phyloP scores from a whole-genome alignment of 164 flowering plant species.

The Annona cherimola region DNA sequence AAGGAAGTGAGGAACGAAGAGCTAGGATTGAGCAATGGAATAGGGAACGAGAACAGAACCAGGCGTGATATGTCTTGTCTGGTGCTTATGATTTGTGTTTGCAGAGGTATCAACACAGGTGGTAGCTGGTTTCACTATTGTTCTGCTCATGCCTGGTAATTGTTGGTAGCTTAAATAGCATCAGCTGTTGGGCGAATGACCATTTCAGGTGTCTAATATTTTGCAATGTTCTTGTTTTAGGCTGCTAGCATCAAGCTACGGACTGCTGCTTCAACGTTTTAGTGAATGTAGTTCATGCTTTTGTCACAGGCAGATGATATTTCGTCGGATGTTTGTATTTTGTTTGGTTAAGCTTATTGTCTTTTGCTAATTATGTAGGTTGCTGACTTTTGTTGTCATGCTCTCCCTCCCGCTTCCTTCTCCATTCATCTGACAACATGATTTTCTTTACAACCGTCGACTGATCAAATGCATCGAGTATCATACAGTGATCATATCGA shows the following conservation, averaged over 20 bases:
- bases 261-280: neutral
- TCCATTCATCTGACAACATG: no score
- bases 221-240: neutral
- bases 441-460: no score
- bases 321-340: neutral
- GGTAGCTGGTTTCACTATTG: constrained; percentile 4
- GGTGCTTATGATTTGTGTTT: neutral
- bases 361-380: neutral
- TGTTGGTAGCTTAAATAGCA: neutral
- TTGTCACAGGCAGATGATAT: neutral
- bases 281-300: neutral
- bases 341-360: neutral
- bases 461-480: no score
- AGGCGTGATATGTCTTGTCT: constrained; percentile 9
- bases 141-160: constrained; percentile 9
- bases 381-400: neutral
- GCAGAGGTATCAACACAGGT: neutral
- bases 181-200: constrained; percentile 1
- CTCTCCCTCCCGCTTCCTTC: no score
- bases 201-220: neutral
- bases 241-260: neutral
- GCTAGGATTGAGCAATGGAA: constrained; percentile 85
- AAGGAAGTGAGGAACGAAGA: constrained; percentile 72
- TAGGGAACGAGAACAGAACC: constrained; percentile 54
- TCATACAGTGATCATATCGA: no score